These are phyloP conservation scores for Calonectria leucothoes DNA, from an alignment of 2,329 filamentous ascomycete species.

Conservation along the genomic window DNA sequence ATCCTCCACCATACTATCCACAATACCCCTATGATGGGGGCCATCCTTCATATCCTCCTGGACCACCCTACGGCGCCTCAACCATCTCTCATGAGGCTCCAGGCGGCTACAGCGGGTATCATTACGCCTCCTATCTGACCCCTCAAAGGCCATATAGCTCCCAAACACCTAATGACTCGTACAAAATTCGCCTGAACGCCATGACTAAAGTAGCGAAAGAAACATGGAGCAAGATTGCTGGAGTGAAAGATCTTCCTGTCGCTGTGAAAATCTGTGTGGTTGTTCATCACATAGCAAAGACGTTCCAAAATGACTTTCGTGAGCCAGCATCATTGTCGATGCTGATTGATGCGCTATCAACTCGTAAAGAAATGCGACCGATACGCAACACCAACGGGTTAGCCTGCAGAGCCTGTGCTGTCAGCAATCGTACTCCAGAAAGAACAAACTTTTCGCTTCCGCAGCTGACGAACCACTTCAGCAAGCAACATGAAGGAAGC, in stretches of 20 bases:
- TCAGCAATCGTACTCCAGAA: slow-evolving; percentile 48
- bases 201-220: slow-evolving; percentile 67
- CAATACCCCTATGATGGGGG: slow-evolving; percentile 25
- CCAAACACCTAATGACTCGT: slow-evolving; percentile 34
- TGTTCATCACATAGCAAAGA: slow-evolving; percentile 70
- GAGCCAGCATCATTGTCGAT: slow-evolving; percentile 67
- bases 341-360: slow-evolving; percentile 70
- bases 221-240: slow-evolving; percentile 71
- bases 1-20: slow-evolving; percentile 23
- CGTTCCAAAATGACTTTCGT: slow-evolving; percentile 68
- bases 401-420: slow-evolving; percentile 65
- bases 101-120: slow-evolving; percentile 17
- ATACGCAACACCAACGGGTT: slow-evolving; percentile 66
- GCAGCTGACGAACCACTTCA: slow-evolving; percentile 70
- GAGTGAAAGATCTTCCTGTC: slow-evolving; percentile 70
- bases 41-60: slow-evolving; percentile 27
- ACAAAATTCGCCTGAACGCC: slow-evolving; percentile 61
- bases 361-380: slow-evolving; percentile 66
- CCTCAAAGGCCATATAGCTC: slow-evolving; percentile 2
- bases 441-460: slow-evolving; percentile 63
- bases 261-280: slow-evolving; percentile 72
- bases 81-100: slow-evolving; percentile 11
- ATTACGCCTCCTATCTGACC: slow-evolving; percentile 17
- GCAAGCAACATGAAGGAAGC: slow-evolving; percentile 54
- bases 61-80: slow-evolving; percentile 12